phyloP scores from a whole-genome alignment of 208 protist species.

The Acanthamoeba sp. region DNA sequence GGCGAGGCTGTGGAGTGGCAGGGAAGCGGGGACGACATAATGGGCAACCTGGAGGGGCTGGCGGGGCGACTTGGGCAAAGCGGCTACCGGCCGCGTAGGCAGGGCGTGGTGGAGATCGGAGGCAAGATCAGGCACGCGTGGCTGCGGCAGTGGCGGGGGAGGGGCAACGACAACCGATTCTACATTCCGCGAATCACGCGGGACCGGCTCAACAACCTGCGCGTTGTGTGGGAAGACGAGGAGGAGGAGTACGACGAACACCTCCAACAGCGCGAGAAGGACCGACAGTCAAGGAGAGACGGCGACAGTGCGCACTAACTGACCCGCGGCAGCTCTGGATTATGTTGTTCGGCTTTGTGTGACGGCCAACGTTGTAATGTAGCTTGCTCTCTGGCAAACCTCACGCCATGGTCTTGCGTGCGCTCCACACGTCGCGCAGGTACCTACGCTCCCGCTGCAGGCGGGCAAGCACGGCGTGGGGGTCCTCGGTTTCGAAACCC shows the following conservation, averaged over 20 bases:
- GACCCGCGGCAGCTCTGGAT: no score
- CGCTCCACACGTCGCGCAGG: slow-evolving; percentile 31
- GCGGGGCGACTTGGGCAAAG: background rate
- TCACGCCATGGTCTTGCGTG: background rate
- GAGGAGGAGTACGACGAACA: background rate
- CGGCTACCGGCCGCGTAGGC: background rate
- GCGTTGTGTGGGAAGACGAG: slow-evolving; percentile 23
- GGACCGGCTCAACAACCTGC: background rate
- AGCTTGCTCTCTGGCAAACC: background rate
- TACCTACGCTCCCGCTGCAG: slow-evolving; percentile 11
- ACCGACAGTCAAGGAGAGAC: background rate
- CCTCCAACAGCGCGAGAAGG: background rate
- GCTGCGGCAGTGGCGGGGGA: background rate
- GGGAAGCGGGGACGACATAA: background rate
- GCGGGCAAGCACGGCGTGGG: background rate
- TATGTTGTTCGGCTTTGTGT: no score
- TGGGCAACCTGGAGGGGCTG: no score
- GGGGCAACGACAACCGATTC: background rate
- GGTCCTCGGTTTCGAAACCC: background rate
- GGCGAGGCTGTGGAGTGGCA: background rate
- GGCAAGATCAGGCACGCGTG: slow-evolving; percentile 27
- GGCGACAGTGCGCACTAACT: no score
- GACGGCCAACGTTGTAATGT: no score
- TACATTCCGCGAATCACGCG: slow-evolving; percentile 45
- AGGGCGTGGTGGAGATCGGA: background rate